A percentile compares a stretch with the other conserved stretches of the same genome.
Evolutionary conservation across 306 rosid genomes (phyloP).

Genomic region (Lathyrus tuberosus): DNA sequence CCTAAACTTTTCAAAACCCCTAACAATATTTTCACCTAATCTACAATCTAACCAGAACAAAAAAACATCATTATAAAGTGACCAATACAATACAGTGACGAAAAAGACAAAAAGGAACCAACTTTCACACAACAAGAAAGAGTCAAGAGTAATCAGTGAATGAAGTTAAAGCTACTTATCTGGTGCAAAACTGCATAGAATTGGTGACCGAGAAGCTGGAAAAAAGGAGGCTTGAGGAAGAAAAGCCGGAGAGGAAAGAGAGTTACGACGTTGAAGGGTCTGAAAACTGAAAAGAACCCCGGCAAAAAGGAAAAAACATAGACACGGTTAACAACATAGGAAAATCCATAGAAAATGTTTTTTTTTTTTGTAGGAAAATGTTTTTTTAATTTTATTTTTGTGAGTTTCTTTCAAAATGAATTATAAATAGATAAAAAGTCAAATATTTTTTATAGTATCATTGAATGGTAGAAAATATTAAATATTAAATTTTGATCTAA

Average conservation of each 20-base stretch:
- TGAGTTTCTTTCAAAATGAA: background rate
- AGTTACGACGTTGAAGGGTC: constrained; percentile 19
- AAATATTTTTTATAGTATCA: too few species aligned
- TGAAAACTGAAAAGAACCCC: constrained; percentile 31
- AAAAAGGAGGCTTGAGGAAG: constrained; percentile 15
- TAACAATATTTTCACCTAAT: constrained; percentile 21
- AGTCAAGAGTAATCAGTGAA: constrained; percentile 21
- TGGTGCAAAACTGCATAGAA: constrained; percentile 36
- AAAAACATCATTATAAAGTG: constrained; percentile 12
- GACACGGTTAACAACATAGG: too few species aligned
- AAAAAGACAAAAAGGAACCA: background rate
- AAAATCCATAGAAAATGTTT: background rate
- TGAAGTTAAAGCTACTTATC: constrained; percentile 52
- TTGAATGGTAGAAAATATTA: too few species aligned
- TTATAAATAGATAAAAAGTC: too few species aligned
- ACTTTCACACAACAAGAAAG: constrained; percentile 25
- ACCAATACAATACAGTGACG: constrained; percentile 22
- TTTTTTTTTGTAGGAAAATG: too few species aligned
- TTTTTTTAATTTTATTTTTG: background rate
- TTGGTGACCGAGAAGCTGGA: constrained; percentile 28
- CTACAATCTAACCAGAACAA: constrained; percentile 28
- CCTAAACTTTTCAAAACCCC: constrained; percentile 12
- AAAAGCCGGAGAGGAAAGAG: constrained; percentile 40
- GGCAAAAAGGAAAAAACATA: background rate
- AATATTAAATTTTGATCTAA: too few species aligned